Conservation (phyloP, 345 rosid genomes). For the Eucalyptus albens region DNA sequence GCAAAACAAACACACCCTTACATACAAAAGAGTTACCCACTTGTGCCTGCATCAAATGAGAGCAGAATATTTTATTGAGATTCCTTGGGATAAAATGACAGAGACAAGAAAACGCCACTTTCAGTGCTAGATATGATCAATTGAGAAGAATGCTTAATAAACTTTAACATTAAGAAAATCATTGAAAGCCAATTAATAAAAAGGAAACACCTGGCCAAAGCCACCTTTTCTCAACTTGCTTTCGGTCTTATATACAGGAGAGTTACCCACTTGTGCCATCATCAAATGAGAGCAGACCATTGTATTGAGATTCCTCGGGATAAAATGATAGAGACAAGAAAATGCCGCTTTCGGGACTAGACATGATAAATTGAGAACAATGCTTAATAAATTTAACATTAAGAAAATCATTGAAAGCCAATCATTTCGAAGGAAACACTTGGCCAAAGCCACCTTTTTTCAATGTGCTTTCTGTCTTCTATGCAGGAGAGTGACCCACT, state of each 20-base stretch:
- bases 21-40: slow-evolving; percentile 75
- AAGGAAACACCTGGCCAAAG: slow-evolving; percentile 72
- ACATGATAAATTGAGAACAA: neutral
- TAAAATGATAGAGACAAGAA: neutral
- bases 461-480: slow-evolving; percentile 69
- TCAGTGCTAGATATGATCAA: too few relatives aligned
- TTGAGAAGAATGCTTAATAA: neutral
- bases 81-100: neutral
- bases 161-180: neutral
- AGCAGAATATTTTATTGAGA: neutral
- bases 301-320: too few relatives aligned
- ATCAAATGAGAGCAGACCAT: too few relatives aligned
- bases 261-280: too few relatives aligned
- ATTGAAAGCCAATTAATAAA: neutral
- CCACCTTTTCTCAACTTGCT: slow-evolving; percentile 95
- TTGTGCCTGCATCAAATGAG: slow-evolving; percentile 38
- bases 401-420: neutral
- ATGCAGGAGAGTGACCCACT: slow-evolving; percentile 81
- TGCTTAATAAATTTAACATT: neutral
- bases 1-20: neutral
- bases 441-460: slow-evolving; percentile 99
- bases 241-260: slow-evolving; percentile 14
- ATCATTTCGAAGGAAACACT: neutral
- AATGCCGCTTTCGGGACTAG: neutral
- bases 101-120: neutral